Conservation (phyloP, 805 yeast genomes). For the Kazachstania psychrophila region DNA sequence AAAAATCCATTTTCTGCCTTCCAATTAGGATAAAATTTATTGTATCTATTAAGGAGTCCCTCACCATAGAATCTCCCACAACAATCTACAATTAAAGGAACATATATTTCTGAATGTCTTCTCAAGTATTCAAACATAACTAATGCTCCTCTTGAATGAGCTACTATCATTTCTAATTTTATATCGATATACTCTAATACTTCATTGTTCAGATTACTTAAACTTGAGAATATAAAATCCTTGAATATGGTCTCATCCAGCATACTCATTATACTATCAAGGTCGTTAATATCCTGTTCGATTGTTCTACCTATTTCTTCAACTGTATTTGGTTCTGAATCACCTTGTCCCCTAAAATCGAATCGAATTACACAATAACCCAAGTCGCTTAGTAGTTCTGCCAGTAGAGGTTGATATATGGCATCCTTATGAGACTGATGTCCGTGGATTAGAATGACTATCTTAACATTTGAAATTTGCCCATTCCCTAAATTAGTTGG, state of each 20-base stretch:
- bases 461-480: too few relatives aligned
- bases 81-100: slow-evolving; percentile 63
- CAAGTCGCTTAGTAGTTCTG: slow-evolving; percentile 48
- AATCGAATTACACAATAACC: slow-evolving; percentile 65
- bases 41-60: slow-evolving; percentile 37
- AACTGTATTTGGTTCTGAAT: slow-evolving; percentile 41
- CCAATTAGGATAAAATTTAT: slow-evolving; percentile 32
- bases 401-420: slow-evolving; percentile 58
- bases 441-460: slow-evolving; percentile 70
- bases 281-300: slow-evolving; percentile 58
- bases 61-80: slow-evolving; percentile 57
- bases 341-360: slow-evolving; percentile 83
- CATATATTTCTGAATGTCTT: slow-evolving; percentile 26
- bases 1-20: slow-evolving; percentile 33
- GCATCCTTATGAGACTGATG: slow-evolving; percentile 77
- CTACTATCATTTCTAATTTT: slow-evolving; percentile 48
- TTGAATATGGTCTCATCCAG: background rate
- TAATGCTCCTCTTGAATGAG: slow-evolving; percentile 74
- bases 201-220: background rate
- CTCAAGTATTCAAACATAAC: slow-evolving; percentile 67
- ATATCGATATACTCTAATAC: background rate
- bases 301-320: slow-evolving; percentile 44
- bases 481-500: too few relatives aligned
- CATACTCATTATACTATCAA: slow-evolving; percentile 34
- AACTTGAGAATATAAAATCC: too few relatives aligned